Percentiles rank a stretch among this genome's conserved stretches.
Evolutionary conservation across 2,329 filamentous ascomycete genomes (phyloP).

Genomic region (Aspergillaceae sp.): DNA sequence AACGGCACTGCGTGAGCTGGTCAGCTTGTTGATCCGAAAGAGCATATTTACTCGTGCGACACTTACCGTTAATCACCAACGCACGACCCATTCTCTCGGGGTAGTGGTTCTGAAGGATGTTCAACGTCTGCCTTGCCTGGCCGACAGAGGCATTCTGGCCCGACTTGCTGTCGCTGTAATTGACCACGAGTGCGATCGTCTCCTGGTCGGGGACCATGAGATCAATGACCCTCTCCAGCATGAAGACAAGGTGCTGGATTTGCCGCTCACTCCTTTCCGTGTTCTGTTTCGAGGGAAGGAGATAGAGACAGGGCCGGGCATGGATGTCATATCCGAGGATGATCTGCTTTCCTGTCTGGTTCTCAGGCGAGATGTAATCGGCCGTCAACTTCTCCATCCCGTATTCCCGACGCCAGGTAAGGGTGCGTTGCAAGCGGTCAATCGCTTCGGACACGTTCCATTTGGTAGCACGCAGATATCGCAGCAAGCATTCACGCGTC

Average conservation of each 20-base stretch:
- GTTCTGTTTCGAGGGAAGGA: constrained; percentile 86
- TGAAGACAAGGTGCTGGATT: constrained; percentile 89
- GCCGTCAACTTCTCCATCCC: constrained; percentile 64
- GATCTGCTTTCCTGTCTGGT: constrained; percentile 93
- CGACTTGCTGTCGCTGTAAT: constrained; percentile 73
- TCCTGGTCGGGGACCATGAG: constrained; percentile 82
- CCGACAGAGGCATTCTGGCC: constrained; percentile 68
- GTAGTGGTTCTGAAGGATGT: constrained; percentile 91
- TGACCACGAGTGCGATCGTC: constrained; percentile 76
- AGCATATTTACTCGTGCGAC: too few species aligned
- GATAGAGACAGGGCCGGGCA: constrained; percentile 79
- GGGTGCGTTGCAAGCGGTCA: constrained; percentile 68
- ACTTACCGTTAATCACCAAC: constrained; percentile 75
- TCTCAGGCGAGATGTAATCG: constrained; percentile 86
- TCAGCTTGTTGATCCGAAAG: background rate
- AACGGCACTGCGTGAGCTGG: constrained; percentile 59
- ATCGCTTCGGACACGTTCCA: constrained; percentile 71
- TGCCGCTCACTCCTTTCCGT: constrained; percentile 78
- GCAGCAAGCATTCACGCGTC: constrained; percentile 81
- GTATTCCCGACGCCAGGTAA: constrained; percentile 87
- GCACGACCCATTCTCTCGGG: constrained; percentile 84
- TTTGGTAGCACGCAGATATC: constrained; percentile 88
- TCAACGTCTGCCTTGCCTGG: constrained; percentile 72
- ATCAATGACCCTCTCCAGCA: constrained; percentile 85
- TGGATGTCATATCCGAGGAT: constrained; percentile 79